Percentiles rank a stretch among this genome's conserved stretches.
Evolutionary conservation across 2,329 filamentous ascomycete species (phyloP).

Genomic region (Penicillium sp.): DNA sequence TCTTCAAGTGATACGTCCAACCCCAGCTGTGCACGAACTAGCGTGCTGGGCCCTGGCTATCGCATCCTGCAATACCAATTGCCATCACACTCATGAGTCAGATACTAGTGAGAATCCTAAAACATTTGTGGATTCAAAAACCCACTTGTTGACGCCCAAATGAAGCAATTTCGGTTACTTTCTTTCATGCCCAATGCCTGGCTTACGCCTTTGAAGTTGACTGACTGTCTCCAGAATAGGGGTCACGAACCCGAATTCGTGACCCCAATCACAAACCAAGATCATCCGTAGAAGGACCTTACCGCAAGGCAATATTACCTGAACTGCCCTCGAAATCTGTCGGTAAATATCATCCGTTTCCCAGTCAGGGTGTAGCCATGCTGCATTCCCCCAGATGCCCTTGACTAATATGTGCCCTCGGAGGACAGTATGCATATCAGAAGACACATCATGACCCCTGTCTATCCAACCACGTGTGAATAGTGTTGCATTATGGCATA

Average conservation of each 20-base stretch:
- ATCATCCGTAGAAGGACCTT: neutral
- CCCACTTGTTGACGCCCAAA: conserved; percentile 18
- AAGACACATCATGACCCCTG: neutral
- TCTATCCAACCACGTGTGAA: conserved; percentile 4
- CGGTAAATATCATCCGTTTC: conserved; percentile 4
- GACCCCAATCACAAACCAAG: neutral
- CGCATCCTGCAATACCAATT: conserved; percentile 4
- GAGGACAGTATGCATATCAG: neutral
- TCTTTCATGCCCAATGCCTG: conserved; percentile 26
- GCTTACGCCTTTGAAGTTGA: conserved; percentile 14
- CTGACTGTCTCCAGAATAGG: conserved; percentile 2
- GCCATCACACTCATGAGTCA: neutral
- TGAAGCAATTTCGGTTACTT: conserved; percentile 9
- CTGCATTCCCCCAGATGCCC: too few relatives aligned
- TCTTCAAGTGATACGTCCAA: conserved; percentile 6
- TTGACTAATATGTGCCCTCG: neutral
- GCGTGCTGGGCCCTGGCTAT: neutral
- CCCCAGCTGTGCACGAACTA: conserved; percentile 4
- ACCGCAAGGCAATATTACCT: neutral
- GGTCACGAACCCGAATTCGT: neutral
- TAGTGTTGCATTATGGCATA: neutral
- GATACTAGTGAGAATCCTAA: neutral
- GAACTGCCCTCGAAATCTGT: neutral
- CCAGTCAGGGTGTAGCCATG: neutral
- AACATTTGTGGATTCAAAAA: conserved; percentile 3